Base-by-base conservation (phyloP, 306 rosid species). In the Biancaea sappan region DNA sequence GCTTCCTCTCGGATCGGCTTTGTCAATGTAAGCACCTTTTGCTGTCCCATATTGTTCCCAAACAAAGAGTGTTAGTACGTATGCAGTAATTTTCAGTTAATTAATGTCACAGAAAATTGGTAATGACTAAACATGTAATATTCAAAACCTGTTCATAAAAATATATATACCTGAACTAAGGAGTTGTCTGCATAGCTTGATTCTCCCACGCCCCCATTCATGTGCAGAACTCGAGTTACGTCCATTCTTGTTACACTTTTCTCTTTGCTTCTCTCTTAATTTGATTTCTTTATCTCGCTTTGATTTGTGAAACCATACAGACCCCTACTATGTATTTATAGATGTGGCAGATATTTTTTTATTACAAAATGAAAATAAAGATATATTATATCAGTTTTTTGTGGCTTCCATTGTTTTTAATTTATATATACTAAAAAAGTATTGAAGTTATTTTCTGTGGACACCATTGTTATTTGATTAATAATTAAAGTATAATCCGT, bases 1-100 rank as follows among this genome's bases (percentile, higher is more conserved):
- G 85, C 87, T 74, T 84, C 85, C 76, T 84, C 88, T 11, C 64
- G 58, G 13, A 84, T 52, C 4, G 63, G 78, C 78, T 71, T 81
- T 8, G 86, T 84, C 67, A 76, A 25, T 11, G 70, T 69, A 48
- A 87, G 74, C 56, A 70, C 85, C 71, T 84, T 79, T 77, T 56
- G 46, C 88, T 87, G 87, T 22, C 16, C 19, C 51, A 61, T 2
- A 22, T 28, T 44, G 32, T 59, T 15, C 4, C 13, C 26, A 26
- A 14, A 58, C 37, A 6, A 15, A 57, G 2, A 24, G 9, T 8
- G 29, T 48, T 19, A 44, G n/a, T 31, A 28, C 12, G 21, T 10
- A 38, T 4, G 0, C 9, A 22, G 34, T 37, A 35, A 12, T 35
- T 26, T 24, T 19, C n/a, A 24, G 34, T 16, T 0, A n/a, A 48